These are phyloP conservation scores for Dalbergia cochinchinensis DNA, from an alignment of 306 rosid genomes.

Conservation along the genomic window DNA sequence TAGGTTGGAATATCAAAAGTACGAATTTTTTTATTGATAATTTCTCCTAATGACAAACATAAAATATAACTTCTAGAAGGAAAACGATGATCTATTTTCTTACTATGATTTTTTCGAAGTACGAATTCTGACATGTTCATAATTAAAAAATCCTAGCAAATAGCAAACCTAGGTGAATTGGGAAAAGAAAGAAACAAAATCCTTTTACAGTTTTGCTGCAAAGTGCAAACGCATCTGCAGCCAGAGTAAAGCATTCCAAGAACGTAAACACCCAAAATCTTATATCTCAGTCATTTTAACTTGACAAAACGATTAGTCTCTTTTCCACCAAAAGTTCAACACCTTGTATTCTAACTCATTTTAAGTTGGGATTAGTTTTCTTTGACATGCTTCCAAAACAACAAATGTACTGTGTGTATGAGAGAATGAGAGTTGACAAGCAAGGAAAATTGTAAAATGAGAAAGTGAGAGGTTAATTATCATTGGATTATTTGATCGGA, in stretches of 20 bases:
- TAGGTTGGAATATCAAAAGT: background rate
- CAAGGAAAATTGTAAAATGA: too few species aligned
- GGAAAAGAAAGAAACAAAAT: background rate
- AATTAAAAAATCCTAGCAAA: background rate
- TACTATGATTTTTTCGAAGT: background rate
- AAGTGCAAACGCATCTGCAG: background rate
- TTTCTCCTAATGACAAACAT: background rate
- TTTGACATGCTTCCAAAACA: background rate
- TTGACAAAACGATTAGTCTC: background rate
- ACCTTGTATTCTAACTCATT: background rate
- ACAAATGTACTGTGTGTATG: too few species aligned
- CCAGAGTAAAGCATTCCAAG: slow-evolving; percentile 2
- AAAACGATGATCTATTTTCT: background rate
- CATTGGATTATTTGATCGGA: too few species aligned
- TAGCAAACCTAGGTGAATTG: background rate
- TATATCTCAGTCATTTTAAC: slow-evolving; percentile 37
- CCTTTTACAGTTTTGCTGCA: background rate
- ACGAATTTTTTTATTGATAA: slow-evolving; percentile 4
- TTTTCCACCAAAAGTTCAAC: background rate
- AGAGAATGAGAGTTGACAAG: background rate
- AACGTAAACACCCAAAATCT: slow-evolving; percentile 7
- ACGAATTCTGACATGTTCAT: background rate
- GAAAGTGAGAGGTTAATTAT: too few species aligned
- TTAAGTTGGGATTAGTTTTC: background rate
- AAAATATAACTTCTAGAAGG: background rate